Conservation (phyloP, 1,284 basidiomycete genomes). For the Agroathelia rolfsii region DNA sequence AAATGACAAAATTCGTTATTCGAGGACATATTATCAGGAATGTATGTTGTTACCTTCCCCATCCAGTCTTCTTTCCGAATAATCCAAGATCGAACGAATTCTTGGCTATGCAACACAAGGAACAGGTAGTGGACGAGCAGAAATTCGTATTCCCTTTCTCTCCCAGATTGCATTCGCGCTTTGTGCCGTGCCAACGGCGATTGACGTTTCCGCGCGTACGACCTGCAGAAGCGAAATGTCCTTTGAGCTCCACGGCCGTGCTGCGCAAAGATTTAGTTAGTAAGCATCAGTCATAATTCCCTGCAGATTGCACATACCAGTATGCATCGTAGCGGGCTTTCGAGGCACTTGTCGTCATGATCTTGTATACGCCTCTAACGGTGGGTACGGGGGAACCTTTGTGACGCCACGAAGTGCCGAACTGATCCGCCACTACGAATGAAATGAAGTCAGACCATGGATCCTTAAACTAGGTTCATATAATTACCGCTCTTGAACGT, state of each 20-base stretch:
- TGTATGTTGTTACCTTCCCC: slow-evolving; percentile 38
- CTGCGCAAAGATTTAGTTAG: slow-evolving; percentile 19
- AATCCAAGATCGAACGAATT: slow-evolving; percentile 51
- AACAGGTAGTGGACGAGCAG: slow-evolving; percentile 43
- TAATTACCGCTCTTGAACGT: slow-evolving; percentile 6
- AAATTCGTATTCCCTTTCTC: slow-evolving; percentile 46
- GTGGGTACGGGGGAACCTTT: slow-evolving; percentile 36
- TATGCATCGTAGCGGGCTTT: slow-evolving; percentile 47
- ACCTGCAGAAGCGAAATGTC: slow-evolving; percentile 40
- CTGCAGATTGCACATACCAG: slow-evolving; percentile 27
- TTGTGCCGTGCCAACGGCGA: slow-evolving; percentile 48
- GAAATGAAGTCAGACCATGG: too few relatives aligned
- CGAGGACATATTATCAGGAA: slow-evolving; percentile 1
- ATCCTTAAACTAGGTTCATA: too few relatives aligned
- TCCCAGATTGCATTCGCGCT: slow-evolving; percentile 43
- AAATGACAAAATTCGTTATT: slow-evolving; percentile 5
- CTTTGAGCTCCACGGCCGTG: slow-evolving; percentile 41
- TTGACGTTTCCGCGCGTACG: slow-evolving; percentile 53
- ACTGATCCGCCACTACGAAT: slow-evolving; percentile 56
- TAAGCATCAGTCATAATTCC: slow-evolving; percentile 3
- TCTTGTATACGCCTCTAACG: slow-evolving; percentile 51
- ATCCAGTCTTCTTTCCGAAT: slow-evolving; percentile 55
- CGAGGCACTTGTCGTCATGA: slow-evolving; percentile 35
- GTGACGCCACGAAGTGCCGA: slow-evolving; percentile 60
- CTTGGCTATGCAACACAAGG: slow-evolving; percentile 47